Base-by-base conservation (phyloP, 176 grass and related monocot genomes). In the Eragrostis nindensis region DNA sequence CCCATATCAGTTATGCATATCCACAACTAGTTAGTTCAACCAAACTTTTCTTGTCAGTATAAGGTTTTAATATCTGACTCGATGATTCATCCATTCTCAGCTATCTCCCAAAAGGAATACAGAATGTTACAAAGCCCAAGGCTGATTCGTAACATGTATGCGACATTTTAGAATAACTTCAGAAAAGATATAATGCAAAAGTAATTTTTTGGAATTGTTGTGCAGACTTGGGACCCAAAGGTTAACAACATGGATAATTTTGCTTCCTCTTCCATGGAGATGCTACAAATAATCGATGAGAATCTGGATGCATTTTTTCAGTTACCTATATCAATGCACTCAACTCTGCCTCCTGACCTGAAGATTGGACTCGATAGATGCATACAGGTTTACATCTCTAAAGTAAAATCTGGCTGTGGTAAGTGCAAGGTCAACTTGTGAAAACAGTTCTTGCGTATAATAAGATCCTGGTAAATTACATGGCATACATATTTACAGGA, bases 401-500 rank as follows among this genome's bases (percentile, higher is more conserved):
- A 91, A 81, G 83, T 77, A 61, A 98, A 95, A 86, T 84, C 86
- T 57, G 79, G 79, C 16, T 89, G 82, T 68, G 95, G 92, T 98
- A 98, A 74, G 92, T 86, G 73, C 68, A 81, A 69, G 7, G 27
- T 40, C 4, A 69, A 60, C 22, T 24, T 60, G n/a, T 60, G 12
- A 10, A 57, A 7, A 39, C 6, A 65, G 79, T 84, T 74, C 14
- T 43, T 39, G 47, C 0, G 0, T 26, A 71, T 65, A 68, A 21
- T 48, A 66, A 68, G 26, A 26, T 4, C 27, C 62, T 81, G 16
- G 52, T 71, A 47, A 64, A 26, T 80, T 89, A 25, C 21, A 36
- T 26, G 26, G 64, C 47, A 8, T 67, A 54, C 61, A 62, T 73
- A 47, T 86, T 87, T 63, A 74, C 76, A 98, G 95, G 90, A 85